Conservation (phyloP, 345 rosid species). For the Moricandia arvensis region DNA sequence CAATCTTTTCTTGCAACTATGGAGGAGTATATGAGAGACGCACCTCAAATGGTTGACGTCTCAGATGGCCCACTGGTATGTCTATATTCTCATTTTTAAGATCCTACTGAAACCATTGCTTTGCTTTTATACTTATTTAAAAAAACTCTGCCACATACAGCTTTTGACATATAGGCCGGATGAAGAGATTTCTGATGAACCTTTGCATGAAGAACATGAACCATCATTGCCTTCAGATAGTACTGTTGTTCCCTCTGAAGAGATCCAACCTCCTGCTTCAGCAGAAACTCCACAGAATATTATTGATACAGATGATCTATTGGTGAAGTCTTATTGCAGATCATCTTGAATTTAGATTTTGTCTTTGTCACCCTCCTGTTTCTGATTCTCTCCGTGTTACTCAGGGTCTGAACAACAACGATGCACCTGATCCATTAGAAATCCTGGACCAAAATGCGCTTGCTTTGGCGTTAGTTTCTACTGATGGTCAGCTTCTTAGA, state of each 20-base stretch:
- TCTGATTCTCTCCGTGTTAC: slow-evolving; percentile 1
- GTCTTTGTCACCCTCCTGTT: background rate
- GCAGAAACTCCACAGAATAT: slow-evolving; percentile 53
- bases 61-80: slow-evolving; percentile 66
- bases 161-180: slow-evolving; percentile 83
- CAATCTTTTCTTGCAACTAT: slow-evolving; percentile 56
- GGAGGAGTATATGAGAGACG: slow-evolving; percentile 41
- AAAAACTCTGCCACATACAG: slow-evolving; percentile 39
- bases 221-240: slow-evolving; percentile 47
- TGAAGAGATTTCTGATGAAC: slow-evolving; percentile 47
- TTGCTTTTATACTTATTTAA: background rate
- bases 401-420: slow-evolving; percentile 60
- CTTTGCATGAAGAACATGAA: slow-evolving; percentile 58
- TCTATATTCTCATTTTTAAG: slow-evolving; percentile 17
- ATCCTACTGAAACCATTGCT: background rate
- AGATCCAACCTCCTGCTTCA: slow-evolving; percentile 44
- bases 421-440: slow-evolving; percentile 50
- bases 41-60: slow-evolving; percentile 37
- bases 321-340: slow-evolving; percentile 49
- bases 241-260: slow-evolving; percentile 46
- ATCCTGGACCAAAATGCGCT: slow-evolving; percentile 77
- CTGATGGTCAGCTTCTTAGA: slow-evolving; percentile 48
- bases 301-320: slow-evolving; percentile 68
- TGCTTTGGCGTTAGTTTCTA: slow-evolving; percentile 69
- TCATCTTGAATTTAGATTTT: background rate